Base-by-base conservation (phyloP, 129 eudicot species). In the Pulicaria dysenterica region DNA sequence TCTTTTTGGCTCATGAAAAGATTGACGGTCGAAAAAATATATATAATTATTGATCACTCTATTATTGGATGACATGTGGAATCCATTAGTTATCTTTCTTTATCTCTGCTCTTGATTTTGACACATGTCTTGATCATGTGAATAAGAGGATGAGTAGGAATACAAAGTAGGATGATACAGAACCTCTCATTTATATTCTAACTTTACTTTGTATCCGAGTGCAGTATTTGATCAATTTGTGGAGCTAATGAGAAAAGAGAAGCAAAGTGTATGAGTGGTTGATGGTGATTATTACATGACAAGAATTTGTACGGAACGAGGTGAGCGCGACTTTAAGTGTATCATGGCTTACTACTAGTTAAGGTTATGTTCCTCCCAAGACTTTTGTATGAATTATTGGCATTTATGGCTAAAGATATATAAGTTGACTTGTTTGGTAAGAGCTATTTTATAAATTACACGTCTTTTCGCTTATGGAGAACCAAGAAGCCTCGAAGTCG, bases 161-260 rank as follows among this genome's bases (percentile, higher is more conserved):
- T 13, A 11, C 34, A 17, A n/a, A 1, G 40, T n/a, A 5, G 4
- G 4, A 6, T 13, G 9, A 12, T 39, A 19, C 4, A 36, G 12
- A 44, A 36, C n/a, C 13, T 40, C 43, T 58, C 41, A 55, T 42
- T 15, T 1, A 40, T 74, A 34, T 38, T 10, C 71, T 62, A 17
- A 74, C 63, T 15, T 14, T 31, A 15, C 40, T 62, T 48, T 3
- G 14, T 45, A 41, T 63, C n/a, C 77, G 47, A 47, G 15, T 77
- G 77, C 92, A 91, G 97, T 87, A 5, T 91, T 91, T 73, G 85
- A 77, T 44, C 92, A 88, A 34, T 91, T 91, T 65, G 66, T 91
- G 70, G 82, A 84, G 74, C 84, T 91, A 47, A 91, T 91, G 95
- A 84, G 71, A 83, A 85, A 69, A 80, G 97, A 83, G 55, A 85